Conservation (phyloP, 2,329 filamentous ascomycete genomes). For the Aspergillus sp. region DNA sequence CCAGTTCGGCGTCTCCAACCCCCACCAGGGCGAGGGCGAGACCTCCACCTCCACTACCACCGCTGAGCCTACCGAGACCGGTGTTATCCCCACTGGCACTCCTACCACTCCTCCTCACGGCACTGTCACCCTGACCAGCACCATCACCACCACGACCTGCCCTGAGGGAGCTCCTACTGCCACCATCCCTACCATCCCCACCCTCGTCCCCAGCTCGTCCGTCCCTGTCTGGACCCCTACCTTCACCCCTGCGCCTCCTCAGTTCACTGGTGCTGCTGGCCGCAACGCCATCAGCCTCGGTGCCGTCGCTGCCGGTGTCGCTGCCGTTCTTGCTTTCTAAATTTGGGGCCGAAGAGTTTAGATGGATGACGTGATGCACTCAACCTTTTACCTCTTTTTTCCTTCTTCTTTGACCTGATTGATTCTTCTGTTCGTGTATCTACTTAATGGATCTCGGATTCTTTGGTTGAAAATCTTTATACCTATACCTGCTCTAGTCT, state of each 20-base stretch:
- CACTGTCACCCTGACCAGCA: slow-evolving; percentile 20
- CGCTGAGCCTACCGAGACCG: not conserved
- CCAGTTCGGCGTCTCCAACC: slow-evolving; percentile 62
- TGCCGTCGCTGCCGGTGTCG: slow-evolving; percentile 39
- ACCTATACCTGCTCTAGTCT: not conserved
- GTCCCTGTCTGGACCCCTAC: slow-evolving; percentile 20
- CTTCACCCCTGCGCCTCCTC: slow-evolving; percentile 19
- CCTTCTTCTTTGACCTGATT: slow-evolving; percentile 1
- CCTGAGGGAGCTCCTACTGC: slow-evolving; percentile 22
- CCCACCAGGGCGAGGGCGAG: slow-evolving; percentile 19
- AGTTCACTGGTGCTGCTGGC: slow-evolving; percentile 40
- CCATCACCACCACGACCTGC: slow-evolving; percentile 18
- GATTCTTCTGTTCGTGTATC: slow-evolving; percentile 18
- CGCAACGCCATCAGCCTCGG: slow-evolving; percentile 41
- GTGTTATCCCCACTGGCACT: slow-evolving; percentile 10
- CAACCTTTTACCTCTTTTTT: slow-evolving; percentile 8
- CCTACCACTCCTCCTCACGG: slow-evolving; percentile 18
- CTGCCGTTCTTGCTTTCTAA: slow-evolving; percentile 44
- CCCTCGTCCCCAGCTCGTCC: slow-evolving; percentile 19
- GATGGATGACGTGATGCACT: slow-evolving; percentile 13
- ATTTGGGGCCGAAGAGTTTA: not conserved
- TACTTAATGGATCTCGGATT: slow-evolving; percentile 17
- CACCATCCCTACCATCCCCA: slow-evolving; percentile 14
- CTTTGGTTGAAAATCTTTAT: not conserved
- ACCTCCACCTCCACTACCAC: slow-evolving; percentile 12